phyloP scores from a whole-genome alignment of 495 filamentous ascomycete genomes.

The Rostrohypoxylon terebratum region DNA sequence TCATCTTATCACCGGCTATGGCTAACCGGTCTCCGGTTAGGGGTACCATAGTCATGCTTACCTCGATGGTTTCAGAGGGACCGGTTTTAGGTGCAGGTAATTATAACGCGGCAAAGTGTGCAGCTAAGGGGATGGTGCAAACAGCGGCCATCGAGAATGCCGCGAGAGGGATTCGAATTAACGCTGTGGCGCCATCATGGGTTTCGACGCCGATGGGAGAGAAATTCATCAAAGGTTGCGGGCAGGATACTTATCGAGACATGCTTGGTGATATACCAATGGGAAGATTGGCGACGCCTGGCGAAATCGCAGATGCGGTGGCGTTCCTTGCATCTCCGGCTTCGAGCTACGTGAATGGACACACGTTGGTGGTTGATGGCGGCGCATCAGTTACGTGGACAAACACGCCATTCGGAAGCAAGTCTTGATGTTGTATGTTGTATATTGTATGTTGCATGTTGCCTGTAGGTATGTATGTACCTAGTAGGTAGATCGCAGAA shows the following conservation, averaged over 20 bases:
- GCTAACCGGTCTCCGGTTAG: not conserved
- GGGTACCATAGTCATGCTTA: slow-evolving; percentile 6
- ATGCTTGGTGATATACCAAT: slow-evolving; percentile 26
- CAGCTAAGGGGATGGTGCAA: no score
- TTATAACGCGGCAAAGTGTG: no score
- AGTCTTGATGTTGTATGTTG: not conserved
- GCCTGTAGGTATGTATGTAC: no score
- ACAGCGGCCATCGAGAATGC: slow-evolving; percentile 26
- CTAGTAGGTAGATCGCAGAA: no score
- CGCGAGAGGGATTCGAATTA: slow-evolving; percentile 31
- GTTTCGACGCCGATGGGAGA: no score
- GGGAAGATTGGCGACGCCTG: slow-evolving; percentile 14
- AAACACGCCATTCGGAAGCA: slow-evolving; percentile 17
- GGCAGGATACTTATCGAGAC: not conserved
- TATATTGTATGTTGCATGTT: no score
- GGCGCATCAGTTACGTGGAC: slow-evolving; percentile 13
- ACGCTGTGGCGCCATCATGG: no score
- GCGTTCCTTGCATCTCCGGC: slow-evolving; percentile 18
- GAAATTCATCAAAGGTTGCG: no score
- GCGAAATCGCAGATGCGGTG: slow-evolving; percentile 23
- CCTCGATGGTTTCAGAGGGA: no score
- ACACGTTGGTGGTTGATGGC: slow-evolving; percentile 4
- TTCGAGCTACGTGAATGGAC: slow-evolving; percentile 27
- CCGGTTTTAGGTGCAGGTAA: no score
- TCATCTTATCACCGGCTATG: not conserved